Evolutionary conservation across 139 green algal genomes (phyloP), one percentile per base, ranked within the genome.

Genomic region (Deuterostichococcus epilithicus): DNA sequence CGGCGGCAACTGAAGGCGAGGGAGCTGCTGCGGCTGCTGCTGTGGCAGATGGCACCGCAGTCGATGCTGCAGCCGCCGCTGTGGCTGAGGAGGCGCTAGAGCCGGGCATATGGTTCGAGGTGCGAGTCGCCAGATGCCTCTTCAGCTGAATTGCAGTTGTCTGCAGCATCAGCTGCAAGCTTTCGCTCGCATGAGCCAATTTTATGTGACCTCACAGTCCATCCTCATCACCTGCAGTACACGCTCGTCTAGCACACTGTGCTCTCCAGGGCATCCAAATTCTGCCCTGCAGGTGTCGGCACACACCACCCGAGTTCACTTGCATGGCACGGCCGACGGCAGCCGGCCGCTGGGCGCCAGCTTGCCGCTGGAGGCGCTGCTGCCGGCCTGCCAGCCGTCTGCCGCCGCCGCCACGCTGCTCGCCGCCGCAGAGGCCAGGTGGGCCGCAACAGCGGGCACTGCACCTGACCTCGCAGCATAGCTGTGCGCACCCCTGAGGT

Each of bases 261-360:
- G 25, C 35, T 28, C 52, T 33, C 30, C 1, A 36, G 5, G 70
- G 22, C 1, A 34, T 63, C 6, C 35, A 5, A 1, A 1, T 1
- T 32, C 23, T 5, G 2, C n/a, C 34, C 60, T 80, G 36, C 78
- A 85, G 76, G 78, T 86, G 5, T 88, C 79, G 42, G 26, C 28
- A 2, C 85, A 95, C 91, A 95, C 89, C 0, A 73, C 78, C 15
- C 81, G 93, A 0, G 58, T 96, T 58, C 93, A 97, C 82, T 86
- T 94, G 35, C 92, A 97, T 78, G 63, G 82, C 5, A 74, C 78
- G 0, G 34, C 68, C 15, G 90, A 96, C 71, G 91, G 92, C 47
- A 76, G 28, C 34, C 44, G n/a, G 6, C 89, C 86, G 1, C 76
- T 93, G 71, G 89, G 88, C 8, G 79, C 96, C 33, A 91, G 76